These are phyloP conservation scores for Tritrichomonas musculus DNA, from an alignment of 208 protist genomes.

Conservation along the genomic window DNA sequence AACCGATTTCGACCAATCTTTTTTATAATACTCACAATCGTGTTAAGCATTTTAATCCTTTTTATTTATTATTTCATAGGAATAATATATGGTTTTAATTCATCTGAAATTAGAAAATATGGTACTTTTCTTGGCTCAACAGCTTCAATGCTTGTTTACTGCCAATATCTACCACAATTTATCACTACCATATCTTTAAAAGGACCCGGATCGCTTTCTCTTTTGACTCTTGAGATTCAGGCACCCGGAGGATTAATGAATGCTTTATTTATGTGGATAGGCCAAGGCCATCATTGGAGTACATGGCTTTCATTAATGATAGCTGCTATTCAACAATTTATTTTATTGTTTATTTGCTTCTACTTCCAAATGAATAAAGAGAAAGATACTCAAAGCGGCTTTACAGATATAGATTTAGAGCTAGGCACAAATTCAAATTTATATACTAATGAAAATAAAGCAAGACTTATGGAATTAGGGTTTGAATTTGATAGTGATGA, in stretches of 20 bases:
- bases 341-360: neutral
- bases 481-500: too few species aligned
- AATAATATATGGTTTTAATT: neutral
- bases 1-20: too few species aligned
- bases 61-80: neutral
- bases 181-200: neutral
- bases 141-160: neutral
- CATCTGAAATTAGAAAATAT: too few species aligned
- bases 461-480: too few species aligned
- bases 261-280: neutral
- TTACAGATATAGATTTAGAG: too few species aligned
- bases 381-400: too few species aligned
- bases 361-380: too few species aligned
- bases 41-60: neutral
- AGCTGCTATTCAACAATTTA: neutral
- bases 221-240: neutral
- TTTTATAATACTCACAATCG: too few species aligned
- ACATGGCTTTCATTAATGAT: neutral
- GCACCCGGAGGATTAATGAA: neutral
- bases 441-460: too few species aligned
- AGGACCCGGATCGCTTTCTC: neutral
- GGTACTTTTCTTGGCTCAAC: neutral
- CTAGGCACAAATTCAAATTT: too few species aligned
- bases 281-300: neutral
- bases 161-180: neutral